phyloP scores from a whole-genome alignment of 139 green algal species.

The Parachlorella kessleri region DNA sequence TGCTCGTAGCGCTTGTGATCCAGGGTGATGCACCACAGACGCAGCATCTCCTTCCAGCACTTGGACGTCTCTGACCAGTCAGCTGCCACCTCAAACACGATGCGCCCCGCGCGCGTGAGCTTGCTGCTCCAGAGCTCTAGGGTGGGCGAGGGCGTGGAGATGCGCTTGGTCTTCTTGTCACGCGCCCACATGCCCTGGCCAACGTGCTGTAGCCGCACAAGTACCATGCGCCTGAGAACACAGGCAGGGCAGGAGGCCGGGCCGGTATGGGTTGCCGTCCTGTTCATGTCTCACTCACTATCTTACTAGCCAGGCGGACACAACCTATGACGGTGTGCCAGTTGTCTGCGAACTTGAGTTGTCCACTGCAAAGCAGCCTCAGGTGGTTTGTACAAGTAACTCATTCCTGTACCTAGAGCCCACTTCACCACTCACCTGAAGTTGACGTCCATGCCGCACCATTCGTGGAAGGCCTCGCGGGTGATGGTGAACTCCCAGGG shows the following conservation, averaged over 20 bases:
- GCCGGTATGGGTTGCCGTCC: too few relatives aligned
- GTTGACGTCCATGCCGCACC: conserved; percentile 34
- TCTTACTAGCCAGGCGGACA: too few relatives aligned
- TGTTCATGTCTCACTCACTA: too few relatives aligned
- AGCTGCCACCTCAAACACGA: conserved; percentile 60
- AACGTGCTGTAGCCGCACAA: conserved; percentile 45
- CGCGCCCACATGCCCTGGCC: conserved; percentile 17
- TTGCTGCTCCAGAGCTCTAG: conserved; percentile 60
- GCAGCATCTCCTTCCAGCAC: conserved; percentile 55
- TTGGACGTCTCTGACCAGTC: conserved; percentile 38
- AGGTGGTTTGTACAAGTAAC: too few relatives aligned
- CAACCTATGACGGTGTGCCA: too few relatives aligned
- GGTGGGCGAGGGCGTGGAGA: conserved; percentile 3
- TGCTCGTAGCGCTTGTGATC: conserved; percentile 51
- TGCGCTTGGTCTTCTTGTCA: conserved; percentile 24
- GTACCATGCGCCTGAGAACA: conserved; percentile 39
- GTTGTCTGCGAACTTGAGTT: too few relatives aligned
- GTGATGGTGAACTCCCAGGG: conserved; percentile 56
- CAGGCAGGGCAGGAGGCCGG: not conserved
- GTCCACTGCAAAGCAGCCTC: too few relatives aligned
- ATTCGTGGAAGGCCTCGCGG: conserved; percentile 36
- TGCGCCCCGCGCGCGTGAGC: conserved; percentile 40
- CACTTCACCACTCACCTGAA: not conserved
- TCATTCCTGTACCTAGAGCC: too few relatives aligned
- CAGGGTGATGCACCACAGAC: conserved; percentile 56